These are phyloP conservation scores for Geotrichum cucujoidarum DNA, from an alignment of 1,139 yeast species.

Conservation along the genomic window DNA sequence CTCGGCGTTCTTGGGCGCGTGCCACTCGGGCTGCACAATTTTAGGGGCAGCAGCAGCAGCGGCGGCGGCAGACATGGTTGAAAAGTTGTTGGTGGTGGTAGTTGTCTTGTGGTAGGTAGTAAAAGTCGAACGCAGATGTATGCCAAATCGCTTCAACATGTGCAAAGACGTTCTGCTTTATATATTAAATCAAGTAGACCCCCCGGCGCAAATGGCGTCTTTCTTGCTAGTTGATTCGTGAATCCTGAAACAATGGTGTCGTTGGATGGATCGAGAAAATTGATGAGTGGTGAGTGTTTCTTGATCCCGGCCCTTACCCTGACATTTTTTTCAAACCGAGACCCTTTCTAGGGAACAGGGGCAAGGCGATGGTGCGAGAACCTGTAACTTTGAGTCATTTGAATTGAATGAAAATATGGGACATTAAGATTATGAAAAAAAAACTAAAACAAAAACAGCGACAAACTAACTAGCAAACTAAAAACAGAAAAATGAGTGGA, in stretches of 20 bases:
- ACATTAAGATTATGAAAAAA: no score
- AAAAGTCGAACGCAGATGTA: not conserved
- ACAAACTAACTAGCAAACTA: no score
- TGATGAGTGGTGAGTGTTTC: no score
- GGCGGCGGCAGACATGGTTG: not conserved
- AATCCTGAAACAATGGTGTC: not conserved
- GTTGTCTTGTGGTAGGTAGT: not conserved
- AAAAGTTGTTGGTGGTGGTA: not conserved
- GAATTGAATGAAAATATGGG: no score
- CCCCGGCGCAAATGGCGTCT: no score
- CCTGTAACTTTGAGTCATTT: not conserved
- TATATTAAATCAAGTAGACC: no score
- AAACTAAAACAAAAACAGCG: no score
- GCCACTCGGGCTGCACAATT: constrained; percentile 43
- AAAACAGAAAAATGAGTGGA: not conserved
- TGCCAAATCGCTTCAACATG: constrained; percentile 1
- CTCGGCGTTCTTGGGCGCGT: constrained; percentile 32
- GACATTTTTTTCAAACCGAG: not conserved
- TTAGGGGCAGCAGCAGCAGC: constrained; percentile 6
- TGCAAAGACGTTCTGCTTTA: constrained; percentile 1
- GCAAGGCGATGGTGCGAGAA: not conserved
- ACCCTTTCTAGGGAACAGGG: not conserved
- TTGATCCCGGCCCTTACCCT: not conserved
- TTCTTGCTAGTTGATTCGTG: no score
- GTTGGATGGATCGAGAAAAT: not conserved